Conservation (phyloP, 805 yeast species). For the Scheffersomyces spartinae region DNA sequence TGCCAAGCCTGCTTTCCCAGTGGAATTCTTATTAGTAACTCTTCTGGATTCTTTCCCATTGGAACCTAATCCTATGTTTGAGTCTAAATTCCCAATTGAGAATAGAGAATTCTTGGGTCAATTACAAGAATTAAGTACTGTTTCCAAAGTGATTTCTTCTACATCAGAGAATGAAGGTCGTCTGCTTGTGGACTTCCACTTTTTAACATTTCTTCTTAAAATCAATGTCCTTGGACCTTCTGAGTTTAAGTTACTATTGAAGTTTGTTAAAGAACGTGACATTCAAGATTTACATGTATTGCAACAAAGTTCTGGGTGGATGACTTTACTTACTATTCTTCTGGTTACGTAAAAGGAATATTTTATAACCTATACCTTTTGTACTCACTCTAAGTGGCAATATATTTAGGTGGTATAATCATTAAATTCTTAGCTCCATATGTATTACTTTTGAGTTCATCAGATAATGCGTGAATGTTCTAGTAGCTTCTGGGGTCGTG, state of each 20-base stretch:
- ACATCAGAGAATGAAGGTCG: too few species aligned
- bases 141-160: too few species aligned
- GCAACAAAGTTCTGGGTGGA: slow-evolving; percentile 69
- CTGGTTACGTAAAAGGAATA: too few species aligned
- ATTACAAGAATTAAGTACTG: too few species aligned
- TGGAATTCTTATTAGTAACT: slow-evolving; percentile 79
- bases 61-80: slow-evolving; percentile 40
- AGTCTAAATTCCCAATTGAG: slow-evolving; percentile 57
- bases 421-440: too few species aligned
- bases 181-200: too few species aligned
- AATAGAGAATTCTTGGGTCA: slow-evolving; percentile 69
- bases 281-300: slow-evolving; percentile 37
- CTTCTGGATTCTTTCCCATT: slow-evolving; percentile 90
- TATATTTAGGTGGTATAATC: too few species aligned
- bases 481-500: too few species aligned
- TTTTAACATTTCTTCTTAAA: slow-evolving; percentile 45
- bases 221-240: slow-evolving; percentile 44
- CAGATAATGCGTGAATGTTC: too few species aligned
- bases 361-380: too few species aligned
- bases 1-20: slow-evolving; percentile 88
- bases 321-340: slow-evolving; percentile 52
- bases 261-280: slow-evolving; percentile 33
- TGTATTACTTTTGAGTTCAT: too few species aligned
- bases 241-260: slow-evolving; percentile 41
- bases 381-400: too few species aligned